Conservation (phyloP, 1,284 basidiomycete genomes). For the Ceratobasidium sp. region DNA sequence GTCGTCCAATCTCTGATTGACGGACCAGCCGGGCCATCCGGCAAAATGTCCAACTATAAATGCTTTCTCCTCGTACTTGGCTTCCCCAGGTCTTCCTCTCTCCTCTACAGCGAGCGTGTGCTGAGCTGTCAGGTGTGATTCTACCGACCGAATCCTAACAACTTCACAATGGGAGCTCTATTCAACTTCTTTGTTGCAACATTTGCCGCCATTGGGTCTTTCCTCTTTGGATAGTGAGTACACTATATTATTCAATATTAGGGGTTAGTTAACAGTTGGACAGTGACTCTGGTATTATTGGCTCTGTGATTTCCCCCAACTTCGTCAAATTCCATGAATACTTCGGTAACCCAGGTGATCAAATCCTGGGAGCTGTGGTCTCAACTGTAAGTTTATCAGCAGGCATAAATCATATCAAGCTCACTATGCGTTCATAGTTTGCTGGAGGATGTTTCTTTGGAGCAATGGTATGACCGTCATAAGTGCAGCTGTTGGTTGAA, state of each 20-base stretch:
- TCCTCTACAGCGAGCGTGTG: constrained; percentile 17
- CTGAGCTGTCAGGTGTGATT: constrained; percentile 19
- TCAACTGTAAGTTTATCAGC: constrained; percentile 42
- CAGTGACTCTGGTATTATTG: constrained; percentile 52
- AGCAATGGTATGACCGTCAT: constrained; percentile 1
- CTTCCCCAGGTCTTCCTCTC: constrained; percentile 42
- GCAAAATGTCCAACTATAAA: constrained; percentile 29
- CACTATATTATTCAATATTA: constrained; percentile 41
- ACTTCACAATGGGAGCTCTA: constrained; percentile 36
- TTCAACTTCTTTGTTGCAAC: constrained; percentile 42
- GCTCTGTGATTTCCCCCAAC: constrained; percentile 42
- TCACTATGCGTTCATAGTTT: constrained; percentile 48
- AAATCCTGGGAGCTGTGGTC: constrained; percentile 54
- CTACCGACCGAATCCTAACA: constrained; percentile 18
- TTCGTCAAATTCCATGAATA: constrained; percentile 52
- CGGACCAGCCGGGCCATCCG: constrained; percentile 10
- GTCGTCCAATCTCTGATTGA: constrained; percentile 5
- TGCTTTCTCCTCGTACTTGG: not conserved
- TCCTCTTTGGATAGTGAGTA: constrained; percentile 50
- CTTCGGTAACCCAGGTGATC: constrained; percentile 49
- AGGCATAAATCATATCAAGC: not conserved
- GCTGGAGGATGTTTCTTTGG: constrained; percentile 55
- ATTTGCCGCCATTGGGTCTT: constrained; percentile 47
- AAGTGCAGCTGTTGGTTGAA: not conserved
- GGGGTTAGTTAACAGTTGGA: constrained; percentile 43